A percentile compares a stretch with the other conserved stretches of the same genome.
Evolutionary conservation across 2,329 filamentous ascomycete species (phyloP).

Genomic region (Trichoderma guizhouense): DNA sequence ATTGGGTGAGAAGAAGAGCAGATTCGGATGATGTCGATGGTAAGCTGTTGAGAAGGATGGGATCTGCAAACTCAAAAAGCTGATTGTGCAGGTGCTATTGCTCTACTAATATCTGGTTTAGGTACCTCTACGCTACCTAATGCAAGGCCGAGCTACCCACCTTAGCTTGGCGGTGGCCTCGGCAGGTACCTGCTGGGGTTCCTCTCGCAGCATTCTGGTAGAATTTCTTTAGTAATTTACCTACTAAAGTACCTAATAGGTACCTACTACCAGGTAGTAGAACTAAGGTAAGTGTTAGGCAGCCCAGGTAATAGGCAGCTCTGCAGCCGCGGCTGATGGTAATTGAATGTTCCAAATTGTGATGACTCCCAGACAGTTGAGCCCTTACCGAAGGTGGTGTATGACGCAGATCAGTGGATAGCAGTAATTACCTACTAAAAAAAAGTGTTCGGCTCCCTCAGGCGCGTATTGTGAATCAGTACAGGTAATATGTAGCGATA

Average conservation of each 20-base stretch:
- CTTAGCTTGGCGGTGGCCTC: not conserved
- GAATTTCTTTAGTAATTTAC: not conserved
- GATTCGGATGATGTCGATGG: not conserved
- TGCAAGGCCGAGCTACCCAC: not conserved
- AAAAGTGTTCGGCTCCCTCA: not conserved
- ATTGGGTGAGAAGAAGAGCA: not conserved
- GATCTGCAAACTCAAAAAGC: slow-evolving; percentile 1
- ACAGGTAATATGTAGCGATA: not conserved
- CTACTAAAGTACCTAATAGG: not conserved
- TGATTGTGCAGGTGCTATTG: not conserved
- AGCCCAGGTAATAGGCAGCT: not conserved
- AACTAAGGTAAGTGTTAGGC: not conserved
- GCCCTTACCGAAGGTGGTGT: not conserved
- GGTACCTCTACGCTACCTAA: not conserved
- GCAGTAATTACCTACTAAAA: not conserved
- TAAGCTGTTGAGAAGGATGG: not conserved
- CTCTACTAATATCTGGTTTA: not conserved
- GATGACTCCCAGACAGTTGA: not conserved
- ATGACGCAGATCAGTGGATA: not conserved
- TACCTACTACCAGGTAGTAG: not conserved
- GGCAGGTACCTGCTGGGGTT: not conserved
- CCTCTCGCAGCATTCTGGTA: not conserved
- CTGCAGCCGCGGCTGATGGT: not conserved
- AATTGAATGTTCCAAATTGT: not conserved
- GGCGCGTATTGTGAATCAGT: not conserved